A percentile compares a stretch with the other conserved stretches of the same genome.
Conservation (phyloP, 2,329 filamentous ascomycete genomes). For the Arthroderma sp. region DNA sequence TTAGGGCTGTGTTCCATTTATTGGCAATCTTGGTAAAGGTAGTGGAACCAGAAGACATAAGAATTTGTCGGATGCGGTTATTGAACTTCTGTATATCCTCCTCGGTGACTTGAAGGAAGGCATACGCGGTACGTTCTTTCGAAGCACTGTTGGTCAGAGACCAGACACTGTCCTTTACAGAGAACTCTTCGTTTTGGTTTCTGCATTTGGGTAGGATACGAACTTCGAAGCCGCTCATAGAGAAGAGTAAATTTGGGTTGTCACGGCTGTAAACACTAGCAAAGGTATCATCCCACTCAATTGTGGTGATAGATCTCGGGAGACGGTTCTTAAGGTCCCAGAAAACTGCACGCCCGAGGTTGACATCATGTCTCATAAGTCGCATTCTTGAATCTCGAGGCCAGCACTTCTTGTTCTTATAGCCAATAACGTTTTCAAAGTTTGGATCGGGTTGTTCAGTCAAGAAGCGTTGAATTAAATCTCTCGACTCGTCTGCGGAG, state of each 20-base stretch:
- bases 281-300: constrained; percentile 98
- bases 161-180: constrained; percentile 96
- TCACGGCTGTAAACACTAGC: constrained; percentile 95
- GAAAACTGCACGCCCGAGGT: constrained; percentile 91
- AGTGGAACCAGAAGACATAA: constrained; percentile 98
- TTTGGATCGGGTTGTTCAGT: constrained; percentile 98
- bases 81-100: constrained; percentile 99
- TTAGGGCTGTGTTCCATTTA: constrained; percentile 98
- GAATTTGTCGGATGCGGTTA: constrained; percentile 92
- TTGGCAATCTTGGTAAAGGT: constrained; percentile 99
- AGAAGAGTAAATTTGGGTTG: constrained; percentile 92
- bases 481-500: constrained; percentile 81
- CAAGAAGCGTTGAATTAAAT: constrained; percentile 92
- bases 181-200: constrained; percentile 92
- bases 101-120: constrained; percentile 93
- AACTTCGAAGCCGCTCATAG: constrained; percentile 96
- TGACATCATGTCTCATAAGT: constrained; percentile 96
- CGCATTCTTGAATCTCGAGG: constrained; percentile 95
- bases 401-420: constrained; percentile 99
- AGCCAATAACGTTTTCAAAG: constrained; percentile 98
- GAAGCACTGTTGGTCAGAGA: constrained; percentile 90
- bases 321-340: constrained; percentile 98
- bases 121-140: constrained; percentile 93
- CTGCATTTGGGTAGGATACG: constrained; percentile 89
- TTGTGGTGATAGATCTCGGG: constrained; percentile 86